Conservation (phyloP, 1,284 basidiomycete species). For the Sphaerobolus stellatus region DNA sequence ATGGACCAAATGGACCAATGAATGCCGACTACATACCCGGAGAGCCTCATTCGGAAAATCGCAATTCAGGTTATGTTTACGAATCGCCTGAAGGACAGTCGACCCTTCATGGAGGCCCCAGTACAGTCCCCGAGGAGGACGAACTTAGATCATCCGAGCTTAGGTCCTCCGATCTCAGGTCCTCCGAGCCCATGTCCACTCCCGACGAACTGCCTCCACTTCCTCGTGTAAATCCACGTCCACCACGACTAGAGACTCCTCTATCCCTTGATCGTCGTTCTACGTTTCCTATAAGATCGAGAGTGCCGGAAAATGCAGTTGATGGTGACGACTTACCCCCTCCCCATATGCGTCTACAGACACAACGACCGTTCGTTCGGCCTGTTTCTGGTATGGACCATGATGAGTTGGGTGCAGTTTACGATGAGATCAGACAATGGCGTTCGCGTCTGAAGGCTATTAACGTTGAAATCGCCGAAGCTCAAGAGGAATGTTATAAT, state of each 20-base stretch:
- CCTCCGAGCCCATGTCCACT: slow-evolving; percentile 15
- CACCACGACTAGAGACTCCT: slow-evolving; percentile 18
- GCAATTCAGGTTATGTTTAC: too few species aligned
- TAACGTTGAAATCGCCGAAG: slow-evolving; percentile 65
- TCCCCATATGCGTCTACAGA: slow-evolving; percentile 66
- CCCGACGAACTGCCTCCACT: not conserved
- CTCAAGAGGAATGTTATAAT: slow-evolving; percentile 63
- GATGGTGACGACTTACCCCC: slow-evolving; percentile 43
- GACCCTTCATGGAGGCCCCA: not conserved
- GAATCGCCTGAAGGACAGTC: not conserved
- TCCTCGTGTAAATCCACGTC: slow-evolving; percentile 22
- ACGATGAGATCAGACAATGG: slow-evolving; percentile 66
- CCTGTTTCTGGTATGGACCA: slow-evolving; percentile 68
- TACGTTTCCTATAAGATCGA: slow-evolving; percentile 57
- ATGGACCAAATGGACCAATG: slow-evolving; percentile 52
- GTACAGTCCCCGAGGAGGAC: slow-evolving; percentile 38
- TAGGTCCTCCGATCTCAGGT: too few species aligned
- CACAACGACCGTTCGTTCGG: slow-evolving; percentile 67
- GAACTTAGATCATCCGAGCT: too few species aligned
- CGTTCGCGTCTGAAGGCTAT: slow-evolving; percentile 67
- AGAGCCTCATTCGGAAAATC: too few species aligned
- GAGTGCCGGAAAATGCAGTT: slow-evolving; percentile 18
- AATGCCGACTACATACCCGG: too few species aligned
- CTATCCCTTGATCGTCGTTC: slow-evolving; percentile 49
- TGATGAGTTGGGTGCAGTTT: slow-evolving; percentile 60